A percentile compares a stretch with the other conserved stretches of the same genome.
Evolutionary conservation across 2,329 filamentous ascomycete species (phyloP).

Genomic region (Macrophomina pseudophaseolina): DNA sequence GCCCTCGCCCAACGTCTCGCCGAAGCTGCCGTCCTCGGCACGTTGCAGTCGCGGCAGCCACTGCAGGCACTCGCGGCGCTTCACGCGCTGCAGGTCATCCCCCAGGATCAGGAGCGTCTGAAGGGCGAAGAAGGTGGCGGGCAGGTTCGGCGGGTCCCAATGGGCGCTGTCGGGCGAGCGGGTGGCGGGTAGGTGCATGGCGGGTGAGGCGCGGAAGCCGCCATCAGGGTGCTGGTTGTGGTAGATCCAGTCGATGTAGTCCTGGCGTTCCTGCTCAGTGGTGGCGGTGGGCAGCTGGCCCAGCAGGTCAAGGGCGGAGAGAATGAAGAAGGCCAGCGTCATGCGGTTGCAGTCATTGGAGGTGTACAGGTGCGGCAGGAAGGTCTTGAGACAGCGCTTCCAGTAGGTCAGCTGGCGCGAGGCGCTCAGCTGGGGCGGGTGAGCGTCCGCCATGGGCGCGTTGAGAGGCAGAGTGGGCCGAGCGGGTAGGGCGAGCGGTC

Average conservation of each 20-base stretch:
- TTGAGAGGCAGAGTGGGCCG: slow-evolving; percentile 2
- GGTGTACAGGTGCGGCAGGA: slow-evolving; percentile 83
- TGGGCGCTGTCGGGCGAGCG: slow-evolving; percentile 44
- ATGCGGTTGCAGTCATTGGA: slow-evolving; percentile 89
- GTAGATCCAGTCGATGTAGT: slow-evolving; percentile 78
- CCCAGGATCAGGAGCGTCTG: slow-evolving; percentile 71
- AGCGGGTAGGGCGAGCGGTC: slow-evolving; percentile 15
- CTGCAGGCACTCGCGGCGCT: slow-evolving; percentile 67
- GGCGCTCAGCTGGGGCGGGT: slow-evolving; percentile 37
- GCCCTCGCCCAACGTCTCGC: slow-evolving; percentile 72
- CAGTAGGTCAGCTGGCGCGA: slow-evolving; percentile 82
- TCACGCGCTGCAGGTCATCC: slow-evolving; percentile 67
- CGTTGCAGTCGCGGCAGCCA: slow-evolving; percentile 83
- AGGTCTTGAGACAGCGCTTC: slow-evolving; percentile 81
- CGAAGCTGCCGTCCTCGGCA: slow-evolving; percentile 80
- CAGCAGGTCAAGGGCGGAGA: slow-evolving; percentile 84
- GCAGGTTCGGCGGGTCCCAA: slow-evolving; percentile 81
- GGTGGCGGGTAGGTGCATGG: slow-evolving; percentile 59
- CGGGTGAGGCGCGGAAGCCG: slow-evolving; percentile 87
- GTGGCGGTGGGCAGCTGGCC: slow-evolving; percentile 64
- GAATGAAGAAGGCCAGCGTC: slow-evolving; percentile 85
- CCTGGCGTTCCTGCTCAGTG: slow-evolving; percentile 57
- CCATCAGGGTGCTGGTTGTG: slow-evolving; percentile 82
- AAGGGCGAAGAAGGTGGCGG: slow-evolving; percentile 88
- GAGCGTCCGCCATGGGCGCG: background rate